Percentiles rank a stretch among this genome's conserved stretches.
Conservation (phyloP, 352 stramenopile species). For the Globisporangium camurandrum region DNA sequence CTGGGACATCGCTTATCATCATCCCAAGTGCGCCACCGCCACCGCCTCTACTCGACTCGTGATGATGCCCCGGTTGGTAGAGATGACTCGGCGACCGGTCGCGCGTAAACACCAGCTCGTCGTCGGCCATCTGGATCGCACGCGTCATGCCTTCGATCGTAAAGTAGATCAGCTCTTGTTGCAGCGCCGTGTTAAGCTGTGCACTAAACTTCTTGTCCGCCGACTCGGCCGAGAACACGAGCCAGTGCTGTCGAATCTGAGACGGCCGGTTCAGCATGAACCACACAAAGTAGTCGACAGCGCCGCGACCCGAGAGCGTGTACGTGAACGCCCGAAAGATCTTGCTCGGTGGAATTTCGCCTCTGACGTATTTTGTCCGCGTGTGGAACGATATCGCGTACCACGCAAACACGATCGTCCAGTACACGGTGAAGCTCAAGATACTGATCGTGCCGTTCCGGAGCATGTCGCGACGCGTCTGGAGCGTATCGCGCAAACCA, state of each 20-base stretch:
- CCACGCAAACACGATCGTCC: slow-evolving; percentile 74
- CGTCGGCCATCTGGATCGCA: slow-evolving; percentile 60
- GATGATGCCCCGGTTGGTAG: too few species aligned
- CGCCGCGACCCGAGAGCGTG: slow-evolving; percentile 49
- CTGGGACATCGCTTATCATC: too few species aligned
- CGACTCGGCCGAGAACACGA: slow-evolving; percentile 68
- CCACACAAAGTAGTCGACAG: slow-evolving; percentile 80
- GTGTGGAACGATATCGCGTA: slow-evolving; percentile 71
- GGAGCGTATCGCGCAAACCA: slow-evolving; percentile 61
- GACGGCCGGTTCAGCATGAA: slow-evolving; percentile 79
- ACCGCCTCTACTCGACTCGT: slow-evolving; percentile 19
- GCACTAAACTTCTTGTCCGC: slow-evolving; percentile 78
- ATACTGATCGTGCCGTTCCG: slow-evolving; percentile 72
- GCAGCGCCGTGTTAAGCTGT: slow-evolving; percentile 82
- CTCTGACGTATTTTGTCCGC: slow-evolving; percentile 25
- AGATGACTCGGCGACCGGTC: slow-evolving; percentile 47
- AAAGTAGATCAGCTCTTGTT: slow-evolving; percentile 86
- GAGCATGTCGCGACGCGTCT: slow-evolving; percentile 71
- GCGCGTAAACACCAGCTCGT: slow-evolving; percentile 38
- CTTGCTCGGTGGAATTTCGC: slow-evolving; percentile 32
- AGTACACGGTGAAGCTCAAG: slow-evolving; percentile 78
- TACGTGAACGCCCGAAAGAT: slow-evolving; percentile 70
- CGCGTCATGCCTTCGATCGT: slow-evolving; percentile 86
- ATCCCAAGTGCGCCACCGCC: too few species aligned
- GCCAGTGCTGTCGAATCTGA: slow-evolving; percentile 50